Percentiles rank a stretch among this genome's conserved stretches.
Evolutionary conservation across 139 green algal species (phyloP).

Genomic region (Chlorella sp.): DNA sequence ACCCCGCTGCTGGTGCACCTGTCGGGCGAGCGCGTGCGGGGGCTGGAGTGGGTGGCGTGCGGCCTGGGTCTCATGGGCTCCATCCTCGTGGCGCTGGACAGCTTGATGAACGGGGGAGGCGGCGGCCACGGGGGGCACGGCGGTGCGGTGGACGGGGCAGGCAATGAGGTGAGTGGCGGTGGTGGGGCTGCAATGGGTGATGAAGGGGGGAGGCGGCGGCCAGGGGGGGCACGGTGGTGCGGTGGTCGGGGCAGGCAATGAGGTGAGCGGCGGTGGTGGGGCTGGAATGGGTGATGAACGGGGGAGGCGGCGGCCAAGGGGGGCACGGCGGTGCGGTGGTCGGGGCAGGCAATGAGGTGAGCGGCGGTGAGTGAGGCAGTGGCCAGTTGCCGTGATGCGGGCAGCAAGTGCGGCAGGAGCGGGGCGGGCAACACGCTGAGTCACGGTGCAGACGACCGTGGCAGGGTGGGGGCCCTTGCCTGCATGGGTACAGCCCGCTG

Average conservation of each 20-base stretch:
- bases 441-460: no score
- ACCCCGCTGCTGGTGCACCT: conserved; percentile 22
- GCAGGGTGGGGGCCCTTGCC: no score
- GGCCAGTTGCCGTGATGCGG: no score
- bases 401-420: no score
- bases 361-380: no score
- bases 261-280: conserved; percentile 15
- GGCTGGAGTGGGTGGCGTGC: conserved; percentile 7
- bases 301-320: not conserved
- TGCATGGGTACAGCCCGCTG: no score
- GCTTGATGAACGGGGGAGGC: conserved; percentile 1
- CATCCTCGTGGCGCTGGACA: conserved; percentile 11
- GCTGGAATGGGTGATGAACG: not conserved
- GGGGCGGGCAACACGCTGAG: no score
- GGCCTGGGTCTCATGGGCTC: conserved; percentile 9
- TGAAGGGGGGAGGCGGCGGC: not conserved
- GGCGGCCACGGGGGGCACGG: not conserved
- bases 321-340: not conserved
- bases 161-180: conserved; percentile 3
- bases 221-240: not conserved
- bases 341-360: not conserved
- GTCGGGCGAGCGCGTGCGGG: conserved; percentile 6
- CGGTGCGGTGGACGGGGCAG: not conserved
- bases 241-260: not conserved
- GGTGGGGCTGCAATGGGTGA: conserved; percentile 6